Evolutionary conservation across 345 rosid genomes (phyloP).

Genomic region (Rhodamnia rubescens): DNA sequence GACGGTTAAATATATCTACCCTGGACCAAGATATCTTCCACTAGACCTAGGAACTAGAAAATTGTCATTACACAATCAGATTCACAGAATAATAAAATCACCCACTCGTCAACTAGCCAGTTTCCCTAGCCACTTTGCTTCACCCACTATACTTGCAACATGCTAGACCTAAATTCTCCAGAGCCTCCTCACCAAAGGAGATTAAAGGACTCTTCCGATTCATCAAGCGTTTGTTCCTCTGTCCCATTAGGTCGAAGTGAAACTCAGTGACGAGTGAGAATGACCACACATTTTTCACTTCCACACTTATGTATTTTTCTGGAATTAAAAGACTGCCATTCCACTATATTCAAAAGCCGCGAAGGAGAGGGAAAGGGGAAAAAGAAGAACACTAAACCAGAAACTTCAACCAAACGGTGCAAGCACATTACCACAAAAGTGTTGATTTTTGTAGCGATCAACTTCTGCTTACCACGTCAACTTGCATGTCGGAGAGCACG

Average conservation of each 20-base stretch:
- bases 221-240: not conserved
- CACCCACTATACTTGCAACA: not conserved
- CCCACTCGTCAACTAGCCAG: not conserved
- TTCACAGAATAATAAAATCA: not conserved
- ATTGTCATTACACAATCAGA: not conserved
- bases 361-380: not conserved
- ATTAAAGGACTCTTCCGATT: not conserved
- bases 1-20: too few species aligned
- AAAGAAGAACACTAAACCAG: not conserved
- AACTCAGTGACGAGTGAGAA: not conserved
- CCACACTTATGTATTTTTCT: not conserved
- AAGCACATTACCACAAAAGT: not conserved
- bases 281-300: not conserved
- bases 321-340: not conserved
- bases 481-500: constrained; percentile 85
- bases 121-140: not conserved
- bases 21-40: not conserved
- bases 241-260: not conserved
- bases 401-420: not conserved
- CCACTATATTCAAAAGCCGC: not conserved
- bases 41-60: not conserved
- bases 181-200: not conserved
- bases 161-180: not conserved
- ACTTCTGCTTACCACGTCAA: constrained; percentile 60
- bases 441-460: not conserved